A percentile compares a stretch with the other conserved stretches of the same genome.
These are phyloP conservation scores for Penicillium psychrosexuale DNA, from an alignment of 2,329 filamentous ascomycete genomes.

Conservation along the genomic window DNA sequence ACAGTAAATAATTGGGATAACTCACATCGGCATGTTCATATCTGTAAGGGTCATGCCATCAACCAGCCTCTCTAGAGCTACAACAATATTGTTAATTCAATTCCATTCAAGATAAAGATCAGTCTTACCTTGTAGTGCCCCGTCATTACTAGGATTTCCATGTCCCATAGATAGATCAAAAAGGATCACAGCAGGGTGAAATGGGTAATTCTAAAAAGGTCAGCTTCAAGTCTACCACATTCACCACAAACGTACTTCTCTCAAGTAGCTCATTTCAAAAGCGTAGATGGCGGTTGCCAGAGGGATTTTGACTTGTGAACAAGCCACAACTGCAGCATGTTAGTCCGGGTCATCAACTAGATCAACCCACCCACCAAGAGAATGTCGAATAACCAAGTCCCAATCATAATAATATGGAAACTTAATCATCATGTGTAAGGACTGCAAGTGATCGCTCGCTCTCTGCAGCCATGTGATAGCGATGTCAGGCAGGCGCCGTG, in stretches of 20 bases:
- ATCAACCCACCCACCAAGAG: slow-evolving; percentile 49
- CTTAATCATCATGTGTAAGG: slow-evolving; percentile 42
- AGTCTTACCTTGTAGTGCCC: slow-evolving; percentile 43
- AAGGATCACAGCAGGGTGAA: slow-evolving; percentile 63
- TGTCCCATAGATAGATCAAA: slow-evolving; percentile 65
- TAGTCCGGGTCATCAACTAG: not conserved
- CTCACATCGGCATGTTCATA: slow-evolving; percentile 2
- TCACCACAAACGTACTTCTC: slow-evolving; percentile 51
- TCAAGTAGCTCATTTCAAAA: slow-evolving; percentile 60
- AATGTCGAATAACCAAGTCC: slow-evolving; percentile 64
- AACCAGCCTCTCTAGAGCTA: slow-evolving; percentile 57
- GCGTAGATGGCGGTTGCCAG: slow-evolving; percentile 52
- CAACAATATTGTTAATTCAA: slow-evolving; percentile 18
- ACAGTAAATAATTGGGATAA: not conserved
- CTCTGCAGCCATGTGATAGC: slow-evolving; percentile 72
- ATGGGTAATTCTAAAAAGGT: slow-evolving; percentile 41
- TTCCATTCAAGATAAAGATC: not conserved
- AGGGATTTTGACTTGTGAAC: slow-evolving; percentile 35
- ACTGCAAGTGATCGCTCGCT: slow-evolving; percentile 58
- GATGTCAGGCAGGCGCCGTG: slow-evolving; percentile 50
- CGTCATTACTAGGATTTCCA: slow-evolving; percentile 33
- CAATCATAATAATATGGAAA: slow-evolving; percentile 61
- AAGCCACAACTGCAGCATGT: slow-evolving; percentile 28
- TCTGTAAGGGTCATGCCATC: not conserved
- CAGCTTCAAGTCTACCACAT: slow-evolving; percentile 10